These are phyloP conservation scores for Oryza meyeriana DNA, from an alignment of 176 grass and related monocot genomes.

Conservation along the genomic window DNA sequence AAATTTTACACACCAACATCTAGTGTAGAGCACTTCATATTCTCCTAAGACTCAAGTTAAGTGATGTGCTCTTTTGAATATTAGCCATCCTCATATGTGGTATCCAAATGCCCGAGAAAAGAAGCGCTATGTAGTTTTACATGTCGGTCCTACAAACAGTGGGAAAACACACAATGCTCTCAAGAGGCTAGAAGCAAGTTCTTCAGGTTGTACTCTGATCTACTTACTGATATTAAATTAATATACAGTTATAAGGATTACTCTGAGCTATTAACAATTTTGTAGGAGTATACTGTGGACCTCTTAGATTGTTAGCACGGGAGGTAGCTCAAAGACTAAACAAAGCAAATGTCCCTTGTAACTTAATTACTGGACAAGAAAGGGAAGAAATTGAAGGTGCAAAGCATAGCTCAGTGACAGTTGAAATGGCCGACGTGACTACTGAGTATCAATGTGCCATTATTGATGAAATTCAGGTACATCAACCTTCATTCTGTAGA, in stretches of 20 bases:
- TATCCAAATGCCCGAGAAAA: slow-evolving; percentile 88
- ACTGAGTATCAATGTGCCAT: slow-evolving; percentile 79
- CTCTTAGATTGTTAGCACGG: slow-evolving; percentile 87
- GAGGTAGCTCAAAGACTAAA: slow-evolving; percentile 90
- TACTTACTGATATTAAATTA: slow-evolving; percentile 25
- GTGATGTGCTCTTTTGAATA: slow-evolving; percentile 30
- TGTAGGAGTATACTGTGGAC: slow-evolving; percentile 94
- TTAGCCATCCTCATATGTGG: slow-evolving; percentile 83
- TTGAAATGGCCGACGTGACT: slow-evolving; percentile 88
- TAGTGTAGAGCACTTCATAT: neutral
- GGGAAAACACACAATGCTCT: slow-evolving; percentile 96
- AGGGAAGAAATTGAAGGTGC: slow-evolving; percentile 75
- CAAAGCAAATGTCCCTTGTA: slow-evolving; percentile 77
- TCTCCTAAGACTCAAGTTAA: slow-evolving; percentile 9
- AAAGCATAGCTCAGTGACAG: slow-evolving; percentile 85
- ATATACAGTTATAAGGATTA: neutral
- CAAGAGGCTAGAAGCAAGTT: slow-evolving; percentile 77
- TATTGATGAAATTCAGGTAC: slow-evolving; percentile 99
- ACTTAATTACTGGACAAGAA: slow-evolving; percentile 96
- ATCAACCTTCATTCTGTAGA: slow-evolving; percentile 16
- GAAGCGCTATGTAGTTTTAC: slow-evolving; percentile 95
- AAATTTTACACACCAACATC: slow-evolving; percentile 7
- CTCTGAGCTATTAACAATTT: slow-evolving; percentile 18
- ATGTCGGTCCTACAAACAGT: slow-evolving; percentile 95
- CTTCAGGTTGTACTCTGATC: slow-evolving; percentile 64